Evolutionary conservation across 768 basidiomycete genomes (phyloP).

Genomic region (Lepiota venenata): DNA sequence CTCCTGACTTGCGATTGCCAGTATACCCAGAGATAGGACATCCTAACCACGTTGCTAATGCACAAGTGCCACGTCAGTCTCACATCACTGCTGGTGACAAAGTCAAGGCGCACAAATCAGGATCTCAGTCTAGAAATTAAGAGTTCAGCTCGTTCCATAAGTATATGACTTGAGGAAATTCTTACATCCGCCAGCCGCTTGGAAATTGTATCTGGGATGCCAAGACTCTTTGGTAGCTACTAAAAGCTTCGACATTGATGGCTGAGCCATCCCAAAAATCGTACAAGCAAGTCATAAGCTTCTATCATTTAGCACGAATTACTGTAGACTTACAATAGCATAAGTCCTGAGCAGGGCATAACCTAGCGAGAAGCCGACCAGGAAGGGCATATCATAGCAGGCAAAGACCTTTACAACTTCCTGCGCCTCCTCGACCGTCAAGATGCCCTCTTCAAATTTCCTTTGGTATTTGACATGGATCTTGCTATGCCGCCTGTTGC

Average conservation of each 20-base stretch:
- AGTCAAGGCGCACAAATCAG: conserved; percentile 30
- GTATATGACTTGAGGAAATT: conserved; percentile 3
- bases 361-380: conserved; percentile 35
- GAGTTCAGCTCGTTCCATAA: background rate
- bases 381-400: conserved; percentile 42
- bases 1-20: conserved; percentile 2
- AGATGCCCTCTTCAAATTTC: conserved; percentile 31
- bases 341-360: conserved; percentile 56
- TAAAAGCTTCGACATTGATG: conserved; percentile 42
- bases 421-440: conserved; percentile 47
- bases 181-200: conserved; percentile 49
- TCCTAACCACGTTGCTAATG: conserved; percentile 28
- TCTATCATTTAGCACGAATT: background rate
- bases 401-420: conserved; percentile 30
- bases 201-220: conserved; percentile 29
- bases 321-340: conserved; percentile 33
- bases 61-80: background rate
- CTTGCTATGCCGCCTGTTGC: conserved; percentile 39
- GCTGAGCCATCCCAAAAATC: conserved; percentile 23
- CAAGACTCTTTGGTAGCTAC: conserved; percentile 36
- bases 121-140: conserved; percentile 35
- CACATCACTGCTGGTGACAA: background rate
- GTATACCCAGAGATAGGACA: conserved; percentile 22
- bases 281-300: background rate
- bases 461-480: conserved; percentile 36